Conservation (phyloP, 2,329 filamentous ascomycete genomes). For the Aspergillus flavus region DNA sequence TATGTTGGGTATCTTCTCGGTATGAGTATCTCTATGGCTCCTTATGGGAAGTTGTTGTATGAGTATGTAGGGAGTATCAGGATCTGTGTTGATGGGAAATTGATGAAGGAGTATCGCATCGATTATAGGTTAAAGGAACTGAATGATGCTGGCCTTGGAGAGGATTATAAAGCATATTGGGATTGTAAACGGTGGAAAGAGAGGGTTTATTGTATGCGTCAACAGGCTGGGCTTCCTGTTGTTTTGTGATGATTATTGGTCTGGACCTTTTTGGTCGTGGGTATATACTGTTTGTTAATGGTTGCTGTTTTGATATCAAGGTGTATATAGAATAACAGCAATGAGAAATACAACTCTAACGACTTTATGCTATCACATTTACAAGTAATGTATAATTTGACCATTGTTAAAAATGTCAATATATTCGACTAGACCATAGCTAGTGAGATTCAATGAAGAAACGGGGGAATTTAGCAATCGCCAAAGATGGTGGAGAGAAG, state of each 20-base stretch:
- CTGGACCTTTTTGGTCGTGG: not conserved
- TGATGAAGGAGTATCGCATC: not conserved
- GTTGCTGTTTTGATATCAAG: not conserved
- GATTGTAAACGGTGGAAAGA: not conserved
- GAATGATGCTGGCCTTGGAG: not conserved
- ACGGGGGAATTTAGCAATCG: too few species aligned
- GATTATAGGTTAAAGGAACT: not conserved
- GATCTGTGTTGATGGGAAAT: not conserved
- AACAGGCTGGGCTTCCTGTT: not conserved
- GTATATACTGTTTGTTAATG: not conserved
- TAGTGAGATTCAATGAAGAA: too few species aligned
- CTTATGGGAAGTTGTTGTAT: not conserved
- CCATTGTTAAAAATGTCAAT: too few species aligned
- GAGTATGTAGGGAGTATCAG: not conserved
- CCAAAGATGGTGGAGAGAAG: too few species aligned
- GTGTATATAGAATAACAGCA: not conserved
- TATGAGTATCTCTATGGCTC: not conserved
- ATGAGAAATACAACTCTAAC: too few species aligned
- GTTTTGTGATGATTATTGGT: not conserved
- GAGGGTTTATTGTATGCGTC: not conserved
- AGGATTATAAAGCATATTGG: not conserved
- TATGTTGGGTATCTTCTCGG: slow-evolving; percentile 3
- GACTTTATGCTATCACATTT: too few species aligned
- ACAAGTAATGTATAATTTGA: too few species aligned
- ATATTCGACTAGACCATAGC: too few species aligned